Base-by-base conservation (phyloP, 2,329 filamentous ascomycete genomes). In the Fusarium sp. region DNA sequence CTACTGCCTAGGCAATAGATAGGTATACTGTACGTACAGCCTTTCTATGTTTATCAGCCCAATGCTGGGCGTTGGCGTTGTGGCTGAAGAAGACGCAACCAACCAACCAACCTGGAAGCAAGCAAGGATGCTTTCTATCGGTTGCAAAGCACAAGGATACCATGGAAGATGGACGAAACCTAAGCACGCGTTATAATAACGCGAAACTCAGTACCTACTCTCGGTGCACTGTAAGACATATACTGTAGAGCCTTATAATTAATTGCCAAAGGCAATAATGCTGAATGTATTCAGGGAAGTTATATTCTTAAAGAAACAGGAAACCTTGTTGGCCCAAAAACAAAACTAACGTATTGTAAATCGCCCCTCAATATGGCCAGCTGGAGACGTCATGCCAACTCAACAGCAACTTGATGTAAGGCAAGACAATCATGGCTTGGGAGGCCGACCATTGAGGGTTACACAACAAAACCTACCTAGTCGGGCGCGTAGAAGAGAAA, bases 371-470 rank as follows among this genome's bases (percentile, higher is more conserved):
- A 38, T 12, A 40, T 55, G 59, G 47, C 34, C 11, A 34, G 32
- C 34, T 40, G 18, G 24, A 52, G 44, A 55, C 61, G 69, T 72
- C 65, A 70, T 63, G 25, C 38, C 27, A 52, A 56, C 27, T 47
- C 49, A 24, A 5, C 12, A 18, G 30, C 14, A 30, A 38, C 22
- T 30, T 25, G 16, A 50, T 15, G 49, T 10, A 47, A 20, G 44
- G 44, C 24, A 18, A 24, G 25, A 18, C 24, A 6, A 51, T n/a
- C 8, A n/a, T 34, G 32, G 14, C 22, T 49, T 57, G 61, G 68
- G 71, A 73, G 71, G 71, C 71, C 71, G 58, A 64, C 71, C 71
- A 59, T 64, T 66, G 25, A 56, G 32, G n/a, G 51, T 40, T 62
- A 71, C 53, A 25, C n/a, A 44, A 45, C 43, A 44, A 50, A 42